Percentiles rank a stretch among this genome's conserved stretches.
Conservation (phyloP, 805 yeast species). For the Ogataea pilisensis region DNA sequence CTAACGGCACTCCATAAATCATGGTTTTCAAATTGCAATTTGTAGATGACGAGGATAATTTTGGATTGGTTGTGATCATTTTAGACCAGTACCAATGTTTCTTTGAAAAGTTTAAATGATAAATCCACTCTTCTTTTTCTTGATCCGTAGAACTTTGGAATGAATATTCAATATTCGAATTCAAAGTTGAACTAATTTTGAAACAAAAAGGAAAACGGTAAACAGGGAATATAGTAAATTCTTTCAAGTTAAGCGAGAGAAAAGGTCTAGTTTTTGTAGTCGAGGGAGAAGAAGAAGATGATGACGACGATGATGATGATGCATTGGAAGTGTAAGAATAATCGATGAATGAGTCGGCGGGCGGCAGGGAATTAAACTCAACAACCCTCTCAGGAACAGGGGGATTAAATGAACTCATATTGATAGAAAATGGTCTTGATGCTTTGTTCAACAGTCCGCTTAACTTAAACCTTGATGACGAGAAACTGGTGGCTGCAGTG, state of each 20-base stretch:
- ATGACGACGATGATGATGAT: not conserved
- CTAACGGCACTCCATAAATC: constrained; percentile 86
- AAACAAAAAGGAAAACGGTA: constrained; percentile 46
- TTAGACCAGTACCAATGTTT: constrained; percentile 55
- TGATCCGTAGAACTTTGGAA: constrained; percentile 61
- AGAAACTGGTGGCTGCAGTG: too few species aligned
- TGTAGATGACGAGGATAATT: not conserved
- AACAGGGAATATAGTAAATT: constrained; percentile 46
- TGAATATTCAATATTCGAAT: constrained; percentile 38
- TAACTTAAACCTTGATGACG: constrained; percentile 24
- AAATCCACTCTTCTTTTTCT: constrained; percentile 76
- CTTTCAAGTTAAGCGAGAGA: constrained; percentile 42
- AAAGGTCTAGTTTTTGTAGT: constrained; percentile 51
- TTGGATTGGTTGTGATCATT: not conserved
- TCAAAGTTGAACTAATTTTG: constrained; percentile 36
- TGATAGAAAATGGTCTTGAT: constrained; percentile 58
- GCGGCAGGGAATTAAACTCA: constrained; percentile 57
- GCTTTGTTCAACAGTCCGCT: constrained; percentile 36
- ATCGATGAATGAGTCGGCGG: constrained; percentile 37
- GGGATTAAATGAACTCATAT: constrained; percentile 32
- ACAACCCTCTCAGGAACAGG: constrained; percentile 30
- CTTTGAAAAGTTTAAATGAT: constrained; percentile 41
- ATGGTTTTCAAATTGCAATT: constrained; percentile 6
- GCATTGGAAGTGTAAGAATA: too few species aligned
- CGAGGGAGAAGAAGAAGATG: not conserved